A percentile compares a stretch with the other conserved stretches of the same genome.
Conservation (phyloP, 1,284 basidiomycete species). For the Pyrrhoderma lamaoense region DNA sequence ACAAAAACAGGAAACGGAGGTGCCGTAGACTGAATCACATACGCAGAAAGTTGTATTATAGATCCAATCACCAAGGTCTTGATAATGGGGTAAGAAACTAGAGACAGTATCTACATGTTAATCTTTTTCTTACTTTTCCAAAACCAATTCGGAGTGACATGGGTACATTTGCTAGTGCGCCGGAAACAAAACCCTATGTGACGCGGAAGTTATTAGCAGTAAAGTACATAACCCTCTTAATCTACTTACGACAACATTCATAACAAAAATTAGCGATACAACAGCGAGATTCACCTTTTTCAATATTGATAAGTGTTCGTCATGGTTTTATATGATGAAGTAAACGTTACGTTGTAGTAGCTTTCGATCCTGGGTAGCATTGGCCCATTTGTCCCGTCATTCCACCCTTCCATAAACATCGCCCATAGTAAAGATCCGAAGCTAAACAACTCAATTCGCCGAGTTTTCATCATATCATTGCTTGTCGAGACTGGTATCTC, state of each 20-base stretch:
- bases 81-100: no score
- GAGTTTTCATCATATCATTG: background rate
- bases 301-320: no score
- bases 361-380: conserved; percentile 24
- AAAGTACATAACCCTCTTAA: no score
- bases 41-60: conserved; percentile 28
- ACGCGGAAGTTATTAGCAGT: no score
- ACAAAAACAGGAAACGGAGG: conserved; percentile 34
- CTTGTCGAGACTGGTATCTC: no score
- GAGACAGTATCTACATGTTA: no score
- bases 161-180: conserved; percentile 41
- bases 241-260: conserved; percentile 39
- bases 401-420: conserved; percentile 15
- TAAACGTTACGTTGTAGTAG: conserved; percentile 39
- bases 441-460: background rate
- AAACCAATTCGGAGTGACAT: conserved; percentile 47
- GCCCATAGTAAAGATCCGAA: background rate
- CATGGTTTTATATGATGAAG: no score
- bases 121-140: conserved; percentile 38
- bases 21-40: conserved; percentile 32
- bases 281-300: conserved; percentile 34
- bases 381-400: conserved; percentile 13
- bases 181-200: conserved; percentile 42
- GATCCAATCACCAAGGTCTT: conserved; percentile 15
- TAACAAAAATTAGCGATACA: conserved; percentile 52